Evolutionary conservation across 2,329 filamentous ascomycete genomes (phyloP), one percentile per base, ranked within the genome.

Genomic region (Pseudocercospora musae): DNA sequence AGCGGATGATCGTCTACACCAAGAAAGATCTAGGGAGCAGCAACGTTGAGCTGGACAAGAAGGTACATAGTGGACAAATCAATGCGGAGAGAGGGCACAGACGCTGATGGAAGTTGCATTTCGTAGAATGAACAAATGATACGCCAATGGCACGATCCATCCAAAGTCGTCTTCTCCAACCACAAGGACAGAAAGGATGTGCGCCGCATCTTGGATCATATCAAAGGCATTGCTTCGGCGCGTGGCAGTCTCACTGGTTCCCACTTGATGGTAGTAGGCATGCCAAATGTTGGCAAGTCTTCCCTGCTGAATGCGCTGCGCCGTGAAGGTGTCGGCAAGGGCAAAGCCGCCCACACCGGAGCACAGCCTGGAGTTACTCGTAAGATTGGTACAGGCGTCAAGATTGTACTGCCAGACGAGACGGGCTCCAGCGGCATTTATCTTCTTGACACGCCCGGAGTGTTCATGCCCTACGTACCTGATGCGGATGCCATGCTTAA

Each of bases 251-350:
- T 98, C n/a, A 88, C 90, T 7, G 93, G 92, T n/a, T 84, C 92
- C 69, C 86, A 92, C 54, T 85, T 92, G 60, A 85, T 99, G 75
- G 86, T 98, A 0, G 93, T 98, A 13, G 95, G 95, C 59, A 97
- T 99, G 93, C 95, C 95, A 37, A 99, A 99, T 74, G 91, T 96
- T 0, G 95, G 95, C 37, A 99, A 99, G 78, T 96, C 91, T 52
- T 92, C 93, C 1, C 82, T 99, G n/a, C 85, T 99, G 46, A 99
- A 99, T 76, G 85, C 88, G 15, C 83, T 98, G 54, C 88, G 95
- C 20, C 84, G 82, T 44, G 80, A 83, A 18, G 91, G 92, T 44
- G 84, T 91, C 68, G 78, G 81, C 57, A 79, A 82, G 54, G 82
- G 82, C 20, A 96, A 94, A 74, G 93, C 87, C 0, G 91, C 93